A percentile compares a stretch with the other conserved stretches of the same genome.
These are phyloP conservation scores for Termitomyces sp. DNA, from an alignment of 768 basidiomycete genomes.

Conservation along the genomic window DNA sequence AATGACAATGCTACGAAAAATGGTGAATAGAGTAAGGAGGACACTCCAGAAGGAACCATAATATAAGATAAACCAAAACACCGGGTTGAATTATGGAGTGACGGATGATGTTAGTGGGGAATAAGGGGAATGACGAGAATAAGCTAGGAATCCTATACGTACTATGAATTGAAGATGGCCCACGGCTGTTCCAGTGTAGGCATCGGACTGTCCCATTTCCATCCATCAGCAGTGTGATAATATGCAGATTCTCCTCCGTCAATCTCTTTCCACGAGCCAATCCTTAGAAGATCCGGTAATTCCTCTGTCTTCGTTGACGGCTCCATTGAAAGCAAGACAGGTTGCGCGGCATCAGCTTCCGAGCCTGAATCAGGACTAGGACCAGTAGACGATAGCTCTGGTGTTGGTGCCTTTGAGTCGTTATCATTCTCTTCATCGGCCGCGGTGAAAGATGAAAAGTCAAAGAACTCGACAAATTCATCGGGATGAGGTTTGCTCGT, in stretches of 20 bases:
- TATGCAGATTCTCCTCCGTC: conserved; percentile 73
- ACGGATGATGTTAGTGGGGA: conserved; percentile 12
- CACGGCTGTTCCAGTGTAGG: conserved; percentile 60
- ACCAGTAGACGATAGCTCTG: conserved; percentile 73
- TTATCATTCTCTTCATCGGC: conserved; percentile 50
- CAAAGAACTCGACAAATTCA: conserved; percentile 59
- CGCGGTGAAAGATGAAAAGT: conserved; percentile 57
- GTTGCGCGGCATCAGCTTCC: conserved; percentile 48
- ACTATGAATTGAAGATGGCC: conserved; percentile 62
- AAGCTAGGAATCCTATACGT: conserved; percentile 29
- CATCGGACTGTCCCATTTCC: conserved; percentile 76
- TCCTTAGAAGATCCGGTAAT: conserved; percentile 43
- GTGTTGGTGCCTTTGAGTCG: conserved; percentile 64
- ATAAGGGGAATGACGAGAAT: conserved; percentile 20
- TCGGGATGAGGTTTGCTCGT: conserved; percentile 27
- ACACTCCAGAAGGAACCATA: conserved; percentile 36
- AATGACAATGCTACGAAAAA: conserved; percentile 29
- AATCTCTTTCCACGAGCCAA: conserved; percentile 63
- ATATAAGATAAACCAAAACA: conserved; percentile 25
- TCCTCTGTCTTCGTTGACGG: conserved; percentile 47
- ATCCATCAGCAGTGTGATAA: conserved; percentile 46
- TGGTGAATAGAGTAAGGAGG: conserved; percentile 18
- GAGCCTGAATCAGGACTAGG: conserved; percentile 72
- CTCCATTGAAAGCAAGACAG: conserved; percentile 37
- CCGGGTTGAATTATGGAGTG: conserved; percentile 16